Evolutionary conservation across 1,284 basidiomycete genomes (phyloP).

Genomic region (Stygiomarasmius scandens): DNA sequence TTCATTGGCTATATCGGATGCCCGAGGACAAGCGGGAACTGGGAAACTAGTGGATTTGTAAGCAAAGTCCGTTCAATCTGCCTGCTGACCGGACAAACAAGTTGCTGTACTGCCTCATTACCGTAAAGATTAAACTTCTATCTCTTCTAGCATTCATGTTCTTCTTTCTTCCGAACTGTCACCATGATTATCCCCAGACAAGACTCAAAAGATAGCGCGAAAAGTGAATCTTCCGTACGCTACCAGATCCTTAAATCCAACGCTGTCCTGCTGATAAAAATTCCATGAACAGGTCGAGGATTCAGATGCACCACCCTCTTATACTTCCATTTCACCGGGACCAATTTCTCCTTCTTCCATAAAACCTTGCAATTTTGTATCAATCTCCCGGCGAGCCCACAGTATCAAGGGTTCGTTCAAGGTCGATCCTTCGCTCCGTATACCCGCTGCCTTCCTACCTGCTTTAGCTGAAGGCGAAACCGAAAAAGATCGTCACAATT

Average conservation of each 20-base stretch:
- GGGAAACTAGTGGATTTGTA: too few relatives aligned
- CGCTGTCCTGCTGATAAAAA: background rate
- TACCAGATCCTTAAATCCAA: too few relatives aligned
- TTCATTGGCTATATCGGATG: too few relatives aligned
- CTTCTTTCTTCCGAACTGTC: background rate
- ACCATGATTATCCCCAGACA: background rate
- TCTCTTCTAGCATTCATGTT: background rate
- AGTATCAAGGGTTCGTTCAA: conserved; percentile 36
- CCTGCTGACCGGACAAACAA: background rate
- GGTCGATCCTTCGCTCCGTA: conserved; percentile 38
- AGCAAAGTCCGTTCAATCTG: background rate
- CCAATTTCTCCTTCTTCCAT: background rate
- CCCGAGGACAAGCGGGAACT: too few relatives aligned
- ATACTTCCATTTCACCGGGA: background rate
- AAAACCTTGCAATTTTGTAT: conserved; percentile 40
- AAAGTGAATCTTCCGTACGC: background rate
- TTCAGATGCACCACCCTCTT: background rate
- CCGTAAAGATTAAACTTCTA: background rate
- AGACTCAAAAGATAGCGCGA: background rate
- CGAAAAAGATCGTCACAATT: conserved; percentile 35
- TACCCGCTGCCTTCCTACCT: conserved; percentile 35
- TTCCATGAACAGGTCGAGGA: background rate
- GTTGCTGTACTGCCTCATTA: background rate
- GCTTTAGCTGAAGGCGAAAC: conserved; percentile 30
- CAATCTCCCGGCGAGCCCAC: conserved; percentile 27